Evolutionary conservation across 305 asterid species (phyloP), one percentile per base, ranked within the genome.

Genomic region (Fraxinus platypoda): DNA sequence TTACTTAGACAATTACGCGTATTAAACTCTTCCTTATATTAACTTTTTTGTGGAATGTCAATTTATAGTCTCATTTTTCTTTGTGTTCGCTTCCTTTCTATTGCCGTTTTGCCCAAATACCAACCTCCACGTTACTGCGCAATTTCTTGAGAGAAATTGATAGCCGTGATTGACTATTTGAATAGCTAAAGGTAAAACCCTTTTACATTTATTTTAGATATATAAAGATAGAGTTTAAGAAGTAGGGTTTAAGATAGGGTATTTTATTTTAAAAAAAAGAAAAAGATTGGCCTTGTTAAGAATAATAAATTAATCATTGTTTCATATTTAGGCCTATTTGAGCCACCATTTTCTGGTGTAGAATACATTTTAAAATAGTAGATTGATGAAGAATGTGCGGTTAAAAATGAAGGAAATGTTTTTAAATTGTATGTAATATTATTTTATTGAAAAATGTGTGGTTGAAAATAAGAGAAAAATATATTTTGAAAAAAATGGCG

Each of bases 51-150:
- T 81, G 21, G 23, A n/a, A 17, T 82, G 41, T 23, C 78, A 26
- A 1, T 17, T 15, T 49, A 4, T 49, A 12, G 54, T 49, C 31
- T 30, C 15, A 37, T 68, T 30, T 83, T 75, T 28, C 73, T 2
- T 15, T 0, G 8, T 17, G 21, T 4, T 15, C 4, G 19, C 6
- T 74, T 73, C 41, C 46, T 23, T 4, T 31, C 49, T 21, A 25
- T 49, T 15, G 25, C 46, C 26, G 3, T 15, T 12, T 35, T 82
- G 23, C 26, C 76, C 23, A 1, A 76, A 21, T 9, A 68, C 71
- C 31, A 12, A 35, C 26, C 37, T 25, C 15, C 33, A n/a, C 28
- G 23, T 75, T 87, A 78, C 88, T 35, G 8, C 75, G 88, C 76
- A 87, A 83, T 78, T 86, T 49, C 81, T 57, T 0, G 33, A 8